Percentiles rank a stretch among this genome's conserved stretches.
Conservation (phyloP, 2,329 filamentous ascomycete genomes). For the Parasarocladium wereldwijsianum region DNA sequence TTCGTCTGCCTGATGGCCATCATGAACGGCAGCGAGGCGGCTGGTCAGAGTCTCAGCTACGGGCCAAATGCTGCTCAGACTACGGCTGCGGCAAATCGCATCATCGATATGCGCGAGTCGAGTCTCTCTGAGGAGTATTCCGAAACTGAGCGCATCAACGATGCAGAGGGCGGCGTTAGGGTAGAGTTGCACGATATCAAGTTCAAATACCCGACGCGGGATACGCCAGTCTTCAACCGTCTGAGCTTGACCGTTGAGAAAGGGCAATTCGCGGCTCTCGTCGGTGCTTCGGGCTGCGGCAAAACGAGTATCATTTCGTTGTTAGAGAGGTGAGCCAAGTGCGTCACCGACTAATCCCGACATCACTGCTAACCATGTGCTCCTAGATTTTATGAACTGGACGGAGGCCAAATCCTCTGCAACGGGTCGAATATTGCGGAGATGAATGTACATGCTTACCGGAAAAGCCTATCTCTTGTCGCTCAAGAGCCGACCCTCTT, state of each 20-base stretch:
- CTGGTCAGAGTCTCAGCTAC: constrained; percentile 53
- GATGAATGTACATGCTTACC: constrained; percentile 47
- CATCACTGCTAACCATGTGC: not conserved
- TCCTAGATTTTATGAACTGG: constrained; percentile 50
- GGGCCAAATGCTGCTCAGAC: constrained; percentile 49
- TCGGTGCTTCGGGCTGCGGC: constrained; percentile 56
- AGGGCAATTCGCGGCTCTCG: constrained; percentile 56
- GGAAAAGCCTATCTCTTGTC: constrained; percentile 52
- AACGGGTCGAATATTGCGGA: constrained; percentile 44
- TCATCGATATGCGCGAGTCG: constrained; percentile 34
- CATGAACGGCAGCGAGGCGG: constrained; percentile 51
- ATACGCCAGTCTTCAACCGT: constrained; percentile 41
- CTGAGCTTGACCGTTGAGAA: constrained; percentile 50
- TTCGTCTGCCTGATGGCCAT: constrained; percentile 50
- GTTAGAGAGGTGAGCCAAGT: constrained; percentile 29
- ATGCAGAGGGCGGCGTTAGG: constrained; percentile 33
- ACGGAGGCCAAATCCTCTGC: constrained; percentile 48
- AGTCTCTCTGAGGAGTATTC: constrained; percentile 19
- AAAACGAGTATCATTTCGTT: constrained; percentile 58
- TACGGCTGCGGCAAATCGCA: constrained; percentile 42
- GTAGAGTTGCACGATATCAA: constrained; percentile 41
- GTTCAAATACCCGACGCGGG: constrained; percentile 46
- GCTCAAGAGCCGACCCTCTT: constrained; percentile 64
- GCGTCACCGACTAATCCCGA: too few species aligned
- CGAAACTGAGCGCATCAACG: constrained; percentile 20